Conservation (phyloP, 306 rosid species). For the Sesbania bispinosa region DNA sequence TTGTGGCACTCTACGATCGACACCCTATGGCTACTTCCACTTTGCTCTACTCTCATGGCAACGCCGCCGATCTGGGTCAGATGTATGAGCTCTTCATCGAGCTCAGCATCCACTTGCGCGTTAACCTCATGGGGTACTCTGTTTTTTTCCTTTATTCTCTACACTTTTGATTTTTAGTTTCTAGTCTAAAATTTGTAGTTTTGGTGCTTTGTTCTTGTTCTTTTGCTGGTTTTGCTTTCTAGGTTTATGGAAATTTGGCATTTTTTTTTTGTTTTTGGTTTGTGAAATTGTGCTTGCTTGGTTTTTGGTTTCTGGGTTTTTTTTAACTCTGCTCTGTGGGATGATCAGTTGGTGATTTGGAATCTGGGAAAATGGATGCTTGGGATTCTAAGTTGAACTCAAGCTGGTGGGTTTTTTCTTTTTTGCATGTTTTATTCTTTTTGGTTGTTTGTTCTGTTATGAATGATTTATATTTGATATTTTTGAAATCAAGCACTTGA, state of each 20-base stretch:
- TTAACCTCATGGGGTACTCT: conserved; percentile 84
- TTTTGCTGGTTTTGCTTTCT: not conserved
- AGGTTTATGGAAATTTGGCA: conserved; percentile 12
- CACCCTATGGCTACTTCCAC: conserved; percentile 91
- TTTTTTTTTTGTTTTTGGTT: not conserved
- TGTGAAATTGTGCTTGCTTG: not conserved
- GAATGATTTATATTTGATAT: not conserved
- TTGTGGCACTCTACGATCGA: conserved; percentile 74
- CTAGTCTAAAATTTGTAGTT: not conserved
- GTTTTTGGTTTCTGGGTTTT: conserved; percentile 7
- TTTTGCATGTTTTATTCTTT: too few relatives aligned
- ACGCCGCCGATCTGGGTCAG: conserved; percentile 99
- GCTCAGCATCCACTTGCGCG: conserved; percentile 79
- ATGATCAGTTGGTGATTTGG: not conserved
- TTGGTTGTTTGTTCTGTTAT: not conserved
- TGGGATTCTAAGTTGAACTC: not conserved
- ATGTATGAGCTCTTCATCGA: conserved; percentile 92
- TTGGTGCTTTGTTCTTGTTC: not conserved
- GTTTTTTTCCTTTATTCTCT: not conserved
- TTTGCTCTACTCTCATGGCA: conserved; percentile 87
- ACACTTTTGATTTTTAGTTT: not conserved
- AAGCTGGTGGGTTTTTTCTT: not conserved
- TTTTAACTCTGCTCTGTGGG: not conserved
- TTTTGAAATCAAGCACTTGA: not conserved
- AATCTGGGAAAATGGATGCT: not conserved